Base-by-base conservation (phyloP, 2,329 filamentous ascomycete genomes). In the Trichoderma asperellum region DNA sequence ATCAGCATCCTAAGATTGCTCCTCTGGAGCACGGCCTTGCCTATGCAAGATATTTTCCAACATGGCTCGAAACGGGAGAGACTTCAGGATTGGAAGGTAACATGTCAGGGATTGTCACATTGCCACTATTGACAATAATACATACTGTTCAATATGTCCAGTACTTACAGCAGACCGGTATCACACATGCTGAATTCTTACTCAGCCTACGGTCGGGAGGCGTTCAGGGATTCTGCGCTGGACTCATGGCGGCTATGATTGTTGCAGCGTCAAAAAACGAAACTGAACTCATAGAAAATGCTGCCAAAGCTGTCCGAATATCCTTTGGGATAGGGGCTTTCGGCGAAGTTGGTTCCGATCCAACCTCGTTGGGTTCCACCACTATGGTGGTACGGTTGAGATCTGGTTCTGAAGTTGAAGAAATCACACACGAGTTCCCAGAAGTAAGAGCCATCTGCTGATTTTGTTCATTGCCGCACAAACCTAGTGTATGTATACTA, bases 211-310 rank as follows among this genome's bases (percentile, higher is more conserved):
- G 18, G 4, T 1, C 29, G 6, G 16, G 68, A 34, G 68, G 71
- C 18, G 60, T 71, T 43, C 72, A 73, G 24, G 72, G 72, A n/a
- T 72, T 70, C 53, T 73, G 72, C 47, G 71, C 70, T 21, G 72
- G 72, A 2, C 57, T 73, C n/a, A 55, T 72, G 37, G 69, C 71
- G 6, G 72, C 72, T 5, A 56, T 71, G 21, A 29, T 72, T 52
- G 60, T 71, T 21, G 71, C 71, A 18, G 58, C 66, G 5, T 70
- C 72, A 18, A 58, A 56, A 21, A 62, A 71, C 35, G 70, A 73
- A 24, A 6, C 57, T 12, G 71, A 73, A 21, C 24, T 73, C 8
- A 35, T 69, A 12, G 7, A 67, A n/a, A 59, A 49, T 55, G 68
- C 68, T 8, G 67, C 67, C 10, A 61, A 67, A 21, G 72, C 62